Conservation (phyloP, 2,329 filamentous ascomycete species). For the Hymenoscyphus fraxineus region DNA sequence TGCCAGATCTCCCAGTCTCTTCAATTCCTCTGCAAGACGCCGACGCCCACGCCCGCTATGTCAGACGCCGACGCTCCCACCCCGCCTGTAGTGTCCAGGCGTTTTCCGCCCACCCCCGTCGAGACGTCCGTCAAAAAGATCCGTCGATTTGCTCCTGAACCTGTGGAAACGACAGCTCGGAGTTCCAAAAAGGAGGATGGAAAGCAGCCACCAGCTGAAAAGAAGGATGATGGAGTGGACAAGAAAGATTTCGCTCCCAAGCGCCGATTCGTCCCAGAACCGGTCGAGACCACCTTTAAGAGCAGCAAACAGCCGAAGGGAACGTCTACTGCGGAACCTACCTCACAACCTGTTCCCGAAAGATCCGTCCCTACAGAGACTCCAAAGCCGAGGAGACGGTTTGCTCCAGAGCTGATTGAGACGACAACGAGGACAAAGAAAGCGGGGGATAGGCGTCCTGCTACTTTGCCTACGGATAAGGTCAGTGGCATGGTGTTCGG, state of each 20-base stretch:
- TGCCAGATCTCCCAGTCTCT: constrained; percentile 11
- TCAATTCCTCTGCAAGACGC: constrained; percentile 6
- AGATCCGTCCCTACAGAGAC: constrained; percentile 32
- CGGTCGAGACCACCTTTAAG: constrained; percentile 68
- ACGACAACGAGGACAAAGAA: constrained; percentile 70
- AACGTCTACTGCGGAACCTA: constrained; percentile 46
- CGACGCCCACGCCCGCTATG: constrained; percentile 19
- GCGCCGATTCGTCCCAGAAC: constrained; percentile 63
- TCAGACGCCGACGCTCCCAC: constrained; percentile 26
- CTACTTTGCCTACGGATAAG: constrained; percentile 62
- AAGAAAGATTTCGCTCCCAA: constrained; percentile 37
- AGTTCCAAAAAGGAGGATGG: constrained; percentile 36
- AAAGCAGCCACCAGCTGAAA: constrained; percentile 1
- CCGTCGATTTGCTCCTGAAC: constrained; percentile 40
- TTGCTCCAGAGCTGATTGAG: constrained; percentile 78
- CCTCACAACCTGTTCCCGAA: constrained; percentile 47
- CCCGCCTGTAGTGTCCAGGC: constrained; percentile 26
- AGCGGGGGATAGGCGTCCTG: constrained; percentile 59
- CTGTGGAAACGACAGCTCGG: constrained; percentile 41
- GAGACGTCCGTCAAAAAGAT: constrained; percentile 36
- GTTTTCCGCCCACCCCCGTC: constrained; percentile 35
- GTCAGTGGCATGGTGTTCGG: constrained; percentile 48
- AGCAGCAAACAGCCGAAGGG: constrained; percentile 48
- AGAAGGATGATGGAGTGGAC: constrained; percentile 25
- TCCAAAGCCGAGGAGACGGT: constrained; percentile 44